Evolutionary conservation across 2,329 filamentous ascomycete genomes (phyloP).

Genomic region (Cladophialophora carrionii): DNA sequence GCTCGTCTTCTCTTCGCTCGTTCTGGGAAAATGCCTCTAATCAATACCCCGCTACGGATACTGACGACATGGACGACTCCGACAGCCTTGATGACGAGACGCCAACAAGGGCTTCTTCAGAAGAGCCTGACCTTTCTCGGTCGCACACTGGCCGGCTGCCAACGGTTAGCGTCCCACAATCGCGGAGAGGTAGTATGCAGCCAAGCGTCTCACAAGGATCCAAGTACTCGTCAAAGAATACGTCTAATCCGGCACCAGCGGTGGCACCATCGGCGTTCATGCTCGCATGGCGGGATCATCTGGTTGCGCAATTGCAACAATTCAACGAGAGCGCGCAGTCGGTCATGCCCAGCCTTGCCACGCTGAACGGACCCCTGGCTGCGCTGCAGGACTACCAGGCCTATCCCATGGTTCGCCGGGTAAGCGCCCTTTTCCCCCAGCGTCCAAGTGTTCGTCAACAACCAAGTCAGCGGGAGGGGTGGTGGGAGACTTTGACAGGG

Average conservation of each 20-base stretch:
- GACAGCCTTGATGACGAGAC: conserved; percentile 43
- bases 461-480: conserved; percentile 54
- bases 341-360: conserved; percentile 64
- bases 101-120: conserved; percentile 16
- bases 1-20: conserved; percentile 67
- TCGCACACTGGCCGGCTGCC: conserved; percentile 3
- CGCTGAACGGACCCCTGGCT: conserved; percentile 61
- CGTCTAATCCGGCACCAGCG: conserved; percentile 2
- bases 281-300: conserved; percentile 71
- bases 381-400: conserved; percentile 73
- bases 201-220: conserved; percentile 12
- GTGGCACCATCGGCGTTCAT: conserved; percentile 62
- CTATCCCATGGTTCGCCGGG: conserved; percentile 71
- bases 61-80: conserved; percentile 51
- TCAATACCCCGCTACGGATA: conserved; percentile 44
- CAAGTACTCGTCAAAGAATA: conserved; percentile 47
- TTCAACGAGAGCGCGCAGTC: conserved; percentile 72
- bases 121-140: conserved; percentile 17
- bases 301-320: conserved; percentile 73
- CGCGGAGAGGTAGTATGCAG: conserved; percentile 34
- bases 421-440: conserved; percentile 73
- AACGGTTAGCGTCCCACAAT: conserved; percentile 21
- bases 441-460: conserved; percentile 58
- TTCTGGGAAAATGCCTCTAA: conserved; percentile 63
- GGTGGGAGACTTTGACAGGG: conserved; percentile 69